A percentile compares a stretch with the other conserved stretches of the same genome.
Evolutionary conservation across 2,329 filamentous ascomycete genomes (phyloP).

Genomic region (Zymoseptoria tritici): DNA sequence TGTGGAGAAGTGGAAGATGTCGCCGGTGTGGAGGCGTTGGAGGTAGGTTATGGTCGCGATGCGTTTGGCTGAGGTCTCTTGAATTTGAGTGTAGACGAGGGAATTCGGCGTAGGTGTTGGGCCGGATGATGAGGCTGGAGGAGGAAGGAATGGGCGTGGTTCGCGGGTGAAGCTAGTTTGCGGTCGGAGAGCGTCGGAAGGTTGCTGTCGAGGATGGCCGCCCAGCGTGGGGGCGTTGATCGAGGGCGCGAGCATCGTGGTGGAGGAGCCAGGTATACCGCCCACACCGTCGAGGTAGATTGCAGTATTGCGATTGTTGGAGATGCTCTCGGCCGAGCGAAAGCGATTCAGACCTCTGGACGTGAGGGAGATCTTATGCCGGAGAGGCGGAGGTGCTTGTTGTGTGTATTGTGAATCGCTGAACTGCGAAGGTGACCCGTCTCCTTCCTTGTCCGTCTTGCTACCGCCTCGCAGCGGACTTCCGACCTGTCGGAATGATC

Average conservation of each 20-base stretch:
- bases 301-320: slow-evolving; percentile 9
- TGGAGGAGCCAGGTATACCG: background rate
- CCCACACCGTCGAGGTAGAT: slow-evolving; percentile 9
- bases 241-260: background rate
- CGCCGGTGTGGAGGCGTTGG: slow-evolving; percentile 85
- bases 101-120: slow-evolving; percentile 35
- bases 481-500: background rate
- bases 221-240: background rate
- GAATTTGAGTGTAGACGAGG: slow-evolving; percentile 58
- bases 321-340: slow-evolving; percentile 16
- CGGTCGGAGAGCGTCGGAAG: slow-evolving; percentile 1
- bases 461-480: background rate
- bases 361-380: slow-evolving; percentile 16
- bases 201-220: slow-evolving; percentile 24
- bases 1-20: slow-evolving; percentile 97
- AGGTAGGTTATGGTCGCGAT: slow-evolving; percentile 93
- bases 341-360: slow-evolving; percentile 18
- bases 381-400: slow-evolving; percentile 5
- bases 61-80: slow-evolving; percentile 81
- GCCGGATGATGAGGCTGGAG: slow-evolving; percentile 6
- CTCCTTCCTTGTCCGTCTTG: background rate
- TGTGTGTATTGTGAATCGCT: background rate
- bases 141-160: slow-evolving; percentile 13
- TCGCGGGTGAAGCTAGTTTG: slow-evolving; percentile 19
- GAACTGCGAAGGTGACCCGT: background rate